These are phyloP conservation scores for Inga laurina DNA, from an alignment of 306 rosid genomes.

Conservation along the genomic window DNA sequence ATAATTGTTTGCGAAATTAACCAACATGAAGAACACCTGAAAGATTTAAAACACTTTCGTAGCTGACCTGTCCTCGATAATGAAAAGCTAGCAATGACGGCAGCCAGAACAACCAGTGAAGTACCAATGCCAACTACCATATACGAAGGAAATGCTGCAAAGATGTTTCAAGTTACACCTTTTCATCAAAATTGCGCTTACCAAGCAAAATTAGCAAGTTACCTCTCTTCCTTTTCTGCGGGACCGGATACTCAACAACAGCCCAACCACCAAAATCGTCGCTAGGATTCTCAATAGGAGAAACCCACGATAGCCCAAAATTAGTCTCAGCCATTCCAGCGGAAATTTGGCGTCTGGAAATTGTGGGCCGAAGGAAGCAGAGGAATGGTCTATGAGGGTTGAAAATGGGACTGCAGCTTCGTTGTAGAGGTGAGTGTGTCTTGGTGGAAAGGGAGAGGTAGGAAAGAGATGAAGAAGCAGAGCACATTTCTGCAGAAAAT, in stretches of 20 bases:
- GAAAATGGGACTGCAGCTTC: not conserved
- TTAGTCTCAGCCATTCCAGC: not conserved
- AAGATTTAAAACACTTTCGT: not conserved
- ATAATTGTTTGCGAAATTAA: not conserved
- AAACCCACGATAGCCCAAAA: slow-evolving; percentile 10
- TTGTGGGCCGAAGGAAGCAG: slow-evolving; percentile 6
- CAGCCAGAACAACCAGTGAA: slow-evolving; percentile 57
- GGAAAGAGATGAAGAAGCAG: slow-evolving; percentile 36
- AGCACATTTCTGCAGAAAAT: slow-evolving; percentile 29
- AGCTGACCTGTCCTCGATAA: slow-evolving; percentile 60
- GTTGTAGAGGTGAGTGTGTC: not conserved
- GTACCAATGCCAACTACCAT: slow-evolving; percentile 54
- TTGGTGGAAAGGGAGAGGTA: slow-evolving; percentile 9
- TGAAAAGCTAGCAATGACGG: slow-evolving; percentile 55
- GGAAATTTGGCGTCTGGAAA: not conserved
- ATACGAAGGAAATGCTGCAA: slow-evolving; percentile 49
- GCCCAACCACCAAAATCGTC: slow-evolving; percentile 21
- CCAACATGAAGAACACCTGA: not conserved
- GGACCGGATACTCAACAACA: not conserved
- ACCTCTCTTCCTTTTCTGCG: slow-evolving; percentile 6
- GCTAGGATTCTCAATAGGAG: not conserved
- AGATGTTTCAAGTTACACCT: not conserved
- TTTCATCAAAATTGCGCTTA: not conserved
- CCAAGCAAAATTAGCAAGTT: not conserved
- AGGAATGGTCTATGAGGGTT: slow-evolving; percentile 3